Base-by-base conservation (phyloP, 352 stramenopile genomes). In the Phytophthora sansomeana region DNA sequence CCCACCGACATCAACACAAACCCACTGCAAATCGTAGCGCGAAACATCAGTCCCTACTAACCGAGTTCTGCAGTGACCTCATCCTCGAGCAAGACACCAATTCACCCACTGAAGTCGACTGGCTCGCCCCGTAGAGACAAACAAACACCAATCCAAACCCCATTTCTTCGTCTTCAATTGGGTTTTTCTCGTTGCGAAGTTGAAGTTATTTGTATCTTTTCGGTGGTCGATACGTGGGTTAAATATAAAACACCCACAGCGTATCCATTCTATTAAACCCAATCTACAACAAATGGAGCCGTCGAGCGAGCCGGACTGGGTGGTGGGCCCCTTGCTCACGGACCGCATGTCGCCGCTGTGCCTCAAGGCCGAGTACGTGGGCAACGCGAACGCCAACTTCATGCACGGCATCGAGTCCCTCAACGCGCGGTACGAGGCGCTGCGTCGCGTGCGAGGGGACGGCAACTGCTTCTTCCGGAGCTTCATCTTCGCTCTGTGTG, bases 401-500 rank as follows among this genome's bases (percentile, higher is more conserved):
- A 81, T 92, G 59, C 63, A 77, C 42, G 84, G 84, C 51, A 91
- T 94, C 58, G 77, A 88, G 4, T 75, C 69, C 35, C 70, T 96
- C 26, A 78, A 85, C 59, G 60, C 57, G 41, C 76, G 73, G 24
- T 97, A 97, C 75, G 74, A 78, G 43, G 79, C 66, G 8, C 77
- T 97, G 64, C 82, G 91, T 16, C 86, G 85, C 38, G 90, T 97
- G 50, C 87, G 91, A 11, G 88, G 91, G 26, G 91, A 97, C 66
- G 91, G 91, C 50, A 97, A 97, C 70, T 97, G 91, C 69, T 97
- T 97, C 73, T 97, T 97, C 70, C 87, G 91, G 13, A 85, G 78
- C 10, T 95, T 97, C 66, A 90, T 96, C 55, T 97, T 97, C 63
- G 84, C 85, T 21, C 74, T 96, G 39, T 95, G 94, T 50, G 91